A percentile compares a stretch with the other conserved stretches of the same genome.
These are phyloP conservation scores for Lentinus polychrous DNA, from an alignment of 1,284 basidiomycete genomes.

Conservation along the genomic window DNA sequence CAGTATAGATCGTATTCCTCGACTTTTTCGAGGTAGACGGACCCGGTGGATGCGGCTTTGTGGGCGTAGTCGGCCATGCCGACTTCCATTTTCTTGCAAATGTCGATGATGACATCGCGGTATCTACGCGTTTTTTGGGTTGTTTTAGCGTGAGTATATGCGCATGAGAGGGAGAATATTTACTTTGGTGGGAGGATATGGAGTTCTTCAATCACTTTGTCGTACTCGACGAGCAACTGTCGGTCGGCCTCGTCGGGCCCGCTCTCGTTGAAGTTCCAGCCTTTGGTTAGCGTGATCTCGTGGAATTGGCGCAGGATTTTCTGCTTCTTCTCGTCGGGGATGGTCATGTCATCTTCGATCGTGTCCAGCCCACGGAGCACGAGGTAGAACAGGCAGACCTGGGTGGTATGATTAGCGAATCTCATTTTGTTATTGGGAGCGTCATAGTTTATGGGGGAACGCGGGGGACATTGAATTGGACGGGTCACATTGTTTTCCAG, in stretches of 20 bases:
- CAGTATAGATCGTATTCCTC: conserved; percentile 96
- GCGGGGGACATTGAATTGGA: no score
- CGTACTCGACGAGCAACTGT: conserved; percentile 82
- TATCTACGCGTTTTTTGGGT: conserved; percentile 46
- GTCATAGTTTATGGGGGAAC: no score
- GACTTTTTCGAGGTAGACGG: conserved; percentile 67
- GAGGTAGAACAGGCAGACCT: conserved; percentile 96
- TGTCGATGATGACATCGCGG: conserved; percentile 79
- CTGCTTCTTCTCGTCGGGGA: conserved; percentile 83
- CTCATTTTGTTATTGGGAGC: not conserved
- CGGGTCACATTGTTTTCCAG: not conserved
- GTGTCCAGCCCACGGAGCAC: conserved; percentile 93
- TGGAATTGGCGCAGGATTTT: conserved; percentile 84
- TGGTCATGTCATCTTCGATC: conserved; percentile 98
- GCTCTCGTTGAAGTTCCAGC: conserved; percentile 83
- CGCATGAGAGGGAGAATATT: conserved; percentile 20
- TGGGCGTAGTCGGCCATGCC: conserved; percentile 97
- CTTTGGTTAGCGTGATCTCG: conserved; percentile 72
- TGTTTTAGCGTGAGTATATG: not conserved
- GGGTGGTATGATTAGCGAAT: not conserved
- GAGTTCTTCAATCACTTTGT: conserved; percentile 81
- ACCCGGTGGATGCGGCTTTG: conserved; percentile 64
- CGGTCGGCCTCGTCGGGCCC: conserved; percentile 92
- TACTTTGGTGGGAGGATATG: conserved; percentile 61
- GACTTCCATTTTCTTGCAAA: conserved; percentile 79